These are phyloP conservation scores for Mycena leptocephala DNA, from an alignment of 768 basidiomycete species.

Conservation along the genomic window DNA sequence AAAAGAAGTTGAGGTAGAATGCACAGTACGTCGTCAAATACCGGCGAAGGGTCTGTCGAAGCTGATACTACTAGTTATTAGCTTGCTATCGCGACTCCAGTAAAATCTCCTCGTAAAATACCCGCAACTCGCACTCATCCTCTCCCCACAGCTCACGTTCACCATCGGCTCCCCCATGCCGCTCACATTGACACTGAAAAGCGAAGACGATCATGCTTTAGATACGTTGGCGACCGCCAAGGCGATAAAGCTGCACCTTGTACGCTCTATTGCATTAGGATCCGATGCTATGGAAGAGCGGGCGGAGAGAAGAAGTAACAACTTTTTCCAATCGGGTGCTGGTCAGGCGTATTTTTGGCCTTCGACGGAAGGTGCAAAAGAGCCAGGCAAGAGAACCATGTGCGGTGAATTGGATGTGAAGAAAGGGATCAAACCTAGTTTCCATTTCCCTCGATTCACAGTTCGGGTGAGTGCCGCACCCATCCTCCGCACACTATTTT, in stretches of 20 bases:
- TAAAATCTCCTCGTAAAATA: conserved; percentile 28
- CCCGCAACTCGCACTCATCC: background rate
- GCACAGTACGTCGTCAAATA: conserved; percentile 45
- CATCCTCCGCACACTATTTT: background rate
- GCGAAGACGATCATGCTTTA: conserved; percentile 63
- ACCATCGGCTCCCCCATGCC: conserved; percentile 69
- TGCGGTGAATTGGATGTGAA: conserved; percentile 70
- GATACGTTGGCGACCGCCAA: conserved; percentile 63
- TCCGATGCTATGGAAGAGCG: conserved; percentile 61
- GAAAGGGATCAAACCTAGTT: conserved; percentile 59
- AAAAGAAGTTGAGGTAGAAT: conserved; percentile 51
- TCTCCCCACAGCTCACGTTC: conserved; percentile 60
- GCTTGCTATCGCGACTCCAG: conserved; percentile 68
- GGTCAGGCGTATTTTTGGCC: conserved; percentile 70
- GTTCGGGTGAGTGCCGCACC: conserved; percentile 58
- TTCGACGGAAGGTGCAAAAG: conserved; percentile 49
- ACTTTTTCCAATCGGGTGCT: conserved; percentile 59
- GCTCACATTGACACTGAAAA: conserved; percentile 61
- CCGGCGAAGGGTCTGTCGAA: background rate
- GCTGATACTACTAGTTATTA: conserved; percentile 37
- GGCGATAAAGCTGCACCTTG: conserved; percentile 59
- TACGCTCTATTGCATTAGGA: conserved; percentile 66
- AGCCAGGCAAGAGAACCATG: conserved; percentile 53
- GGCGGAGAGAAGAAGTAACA: conserved; percentile 59
- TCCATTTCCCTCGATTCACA: conserved; percentile 59